These are phyloP conservation scores for Serendipita indica DNA, from an alignment of 768 basidiomycete genomes.

Conservation along the genomic window DNA sequence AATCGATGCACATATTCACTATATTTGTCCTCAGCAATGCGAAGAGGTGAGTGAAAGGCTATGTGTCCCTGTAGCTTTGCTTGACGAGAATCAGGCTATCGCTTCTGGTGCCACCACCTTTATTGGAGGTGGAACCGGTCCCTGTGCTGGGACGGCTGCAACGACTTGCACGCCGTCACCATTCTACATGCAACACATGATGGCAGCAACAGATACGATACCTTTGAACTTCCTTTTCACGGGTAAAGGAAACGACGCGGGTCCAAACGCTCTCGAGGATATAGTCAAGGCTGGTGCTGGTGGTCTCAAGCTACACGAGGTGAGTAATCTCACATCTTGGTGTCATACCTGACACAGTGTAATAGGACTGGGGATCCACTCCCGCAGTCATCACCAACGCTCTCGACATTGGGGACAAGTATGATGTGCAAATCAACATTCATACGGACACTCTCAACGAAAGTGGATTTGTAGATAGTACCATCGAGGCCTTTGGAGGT, in stretches of 20 bases:
- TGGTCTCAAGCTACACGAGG: conserved; percentile 87
- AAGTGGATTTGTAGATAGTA: conserved; percentile 95
- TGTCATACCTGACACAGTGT: not conserved
- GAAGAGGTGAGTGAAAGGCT: conserved; percentile 58
- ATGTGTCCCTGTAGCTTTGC: not conserved
- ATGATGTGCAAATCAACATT: conserved; percentile 93
- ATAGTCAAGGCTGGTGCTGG: conserved; percentile 69
- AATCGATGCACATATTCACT: conserved; percentile 85
- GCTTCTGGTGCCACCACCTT: conserved; percentile 70
- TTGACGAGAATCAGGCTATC: conserved; percentile 18
- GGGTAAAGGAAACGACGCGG: conserved; percentile 91
- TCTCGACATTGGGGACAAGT: conserved; percentile 71
- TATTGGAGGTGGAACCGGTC: conserved; percentile 94
- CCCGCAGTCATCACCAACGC: conserved; percentile 66
- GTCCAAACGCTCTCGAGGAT: conserved; percentile 56
- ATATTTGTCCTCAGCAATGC: conserved; percentile 89
- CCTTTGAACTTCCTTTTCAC: conserved; percentile 92
- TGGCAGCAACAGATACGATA: conserved; percentile 77
- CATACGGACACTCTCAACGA: conserved; percentile 97
- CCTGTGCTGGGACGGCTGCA: conserved; percentile 75
- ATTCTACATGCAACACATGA: conserved; percentile 82
- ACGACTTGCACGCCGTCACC: conserved; percentile 89
- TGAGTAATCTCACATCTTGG: conserved; percentile 11
- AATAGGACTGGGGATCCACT: conserved; percentile 81
- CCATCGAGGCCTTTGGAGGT: conserved; percentile 75